Conservation (phyloP, 192 early-diverging fungal genomes). For the Dimargaris cristalligena region DNA sequence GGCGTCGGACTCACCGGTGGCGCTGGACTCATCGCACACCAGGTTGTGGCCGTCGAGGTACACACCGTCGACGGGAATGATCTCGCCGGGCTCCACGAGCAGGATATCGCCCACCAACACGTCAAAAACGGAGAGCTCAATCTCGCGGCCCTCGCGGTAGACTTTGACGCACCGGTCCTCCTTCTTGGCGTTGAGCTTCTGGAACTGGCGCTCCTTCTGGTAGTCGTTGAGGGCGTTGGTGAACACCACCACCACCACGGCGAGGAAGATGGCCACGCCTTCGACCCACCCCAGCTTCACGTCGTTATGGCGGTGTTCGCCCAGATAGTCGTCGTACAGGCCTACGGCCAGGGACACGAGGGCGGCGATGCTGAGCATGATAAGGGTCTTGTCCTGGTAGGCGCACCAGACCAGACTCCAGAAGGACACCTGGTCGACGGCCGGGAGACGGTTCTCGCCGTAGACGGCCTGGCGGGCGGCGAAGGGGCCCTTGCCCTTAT, state of each 20-base stretch:
- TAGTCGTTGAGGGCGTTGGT: constrained; percentile 83
- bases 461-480: constrained; percentile 28
- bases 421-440: constrained; percentile 33
- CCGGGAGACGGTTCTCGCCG: constrained; percentile 36
- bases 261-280: constrained; percentile 66
- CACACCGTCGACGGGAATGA: constrained; percentile 88
- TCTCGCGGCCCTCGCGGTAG: constrained; percentile 52
- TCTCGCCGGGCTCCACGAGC: constrained; percentile 75
- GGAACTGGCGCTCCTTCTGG: constrained; percentile 79
- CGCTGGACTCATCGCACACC: constrained; percentile 71
- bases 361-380: constrained; percentile 75
- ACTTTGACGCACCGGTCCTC: constrained; percentile 65
- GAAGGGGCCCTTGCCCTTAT: constrained; percentile 17
- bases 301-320: constrained; percentile 45
- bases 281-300: constrained; percentile 64
- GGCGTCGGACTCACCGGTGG: constrained; percentile 81
- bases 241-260: constrained; percentile 77
- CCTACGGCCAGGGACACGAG: constrained; percentile 68
- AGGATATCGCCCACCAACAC: constrained; percentile 84
- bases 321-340: constrained; percentile 60
- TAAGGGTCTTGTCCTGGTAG: constrained; percentile 57
- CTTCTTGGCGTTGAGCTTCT: constrained; percentile 71
- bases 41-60: constrained; percentile 65
- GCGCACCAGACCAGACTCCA: constrained; percentile 33
- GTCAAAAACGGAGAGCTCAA: constrained; percentile 58